phyloP scores from a whole-genome alignment of 148 eudicot species.

The Chenopodium album region DNA sequence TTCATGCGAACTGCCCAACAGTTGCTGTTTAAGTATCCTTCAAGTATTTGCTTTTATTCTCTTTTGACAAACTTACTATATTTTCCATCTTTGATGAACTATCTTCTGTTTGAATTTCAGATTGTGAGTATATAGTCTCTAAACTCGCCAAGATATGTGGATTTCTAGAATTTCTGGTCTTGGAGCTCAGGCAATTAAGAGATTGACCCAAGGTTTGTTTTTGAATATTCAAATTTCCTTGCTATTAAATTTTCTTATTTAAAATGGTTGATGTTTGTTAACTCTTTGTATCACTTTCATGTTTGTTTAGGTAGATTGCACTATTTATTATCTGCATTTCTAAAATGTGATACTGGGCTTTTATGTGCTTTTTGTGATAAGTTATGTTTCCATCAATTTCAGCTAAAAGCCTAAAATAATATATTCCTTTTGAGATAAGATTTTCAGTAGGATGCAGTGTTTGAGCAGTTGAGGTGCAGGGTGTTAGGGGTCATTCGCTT shows the following conservation, averaged over 20 bases:
- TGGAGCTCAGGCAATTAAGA: constrained; percentile 45
- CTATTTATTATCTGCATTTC: neutral
- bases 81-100: too few relatives aligned
- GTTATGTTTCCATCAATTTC: neutral
- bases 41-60: neutral
- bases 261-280: neutral
- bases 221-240: neutral
- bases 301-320: neutral
- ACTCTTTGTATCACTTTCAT: neutral
- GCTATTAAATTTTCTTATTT: neutral
- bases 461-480: too few relatives aligned
- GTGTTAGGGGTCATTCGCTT: too few relatives aligned
- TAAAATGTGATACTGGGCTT: neutral
- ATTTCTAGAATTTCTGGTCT: constrained; percentile 40
- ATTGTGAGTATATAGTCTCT: constrained; percentile 6
- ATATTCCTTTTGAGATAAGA: neutral
- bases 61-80: neutral
- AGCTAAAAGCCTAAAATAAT: too few relatives aligned
- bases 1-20: neutral
- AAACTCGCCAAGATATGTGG: constrained; percentile 36
- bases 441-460: neutral
- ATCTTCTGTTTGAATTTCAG: neutral
- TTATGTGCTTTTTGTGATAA: neutral
- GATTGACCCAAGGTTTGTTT: constrained; percentile 38
- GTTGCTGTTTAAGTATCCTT: neutral